Evolutionary conservation across 148 eudicot genomes (phyloP).

Genomic region (Oxyria digyna): DNA sequence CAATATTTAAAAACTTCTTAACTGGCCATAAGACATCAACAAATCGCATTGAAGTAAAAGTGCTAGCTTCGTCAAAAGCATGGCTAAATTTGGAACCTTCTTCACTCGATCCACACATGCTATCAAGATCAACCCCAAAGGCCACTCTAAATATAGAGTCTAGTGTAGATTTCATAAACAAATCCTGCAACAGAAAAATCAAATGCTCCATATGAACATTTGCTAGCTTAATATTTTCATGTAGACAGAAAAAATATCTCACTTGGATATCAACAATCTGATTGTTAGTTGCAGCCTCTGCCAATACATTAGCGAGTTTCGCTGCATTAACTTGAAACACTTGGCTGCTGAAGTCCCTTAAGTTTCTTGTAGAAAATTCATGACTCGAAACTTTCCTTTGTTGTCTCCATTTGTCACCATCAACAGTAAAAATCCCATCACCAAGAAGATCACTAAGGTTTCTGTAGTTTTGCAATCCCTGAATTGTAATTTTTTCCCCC

Average conservation of each 20-base stretch:
- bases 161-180: constrained; percentile 65
- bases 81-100: constrained; percentile 38
- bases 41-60: constrained; percentile 31
- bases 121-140: constrained; percentile 60
- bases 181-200: constrained; percentile 28
- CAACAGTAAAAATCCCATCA: constrained; percentile 69
- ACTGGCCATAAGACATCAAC: constrained; percentile 52
- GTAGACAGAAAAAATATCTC: constrained; percentile 9
- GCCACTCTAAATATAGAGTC: constrained; percentile 66
- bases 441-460: constrained; percentile 47
- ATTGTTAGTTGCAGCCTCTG: constrained; percentile 32
- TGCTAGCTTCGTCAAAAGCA: constrained; percentile 70
- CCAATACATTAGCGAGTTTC: constrained; percentile 43
- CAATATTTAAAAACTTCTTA: constrained; percentile 49
- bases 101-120: constrained; percentile 48
- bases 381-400: constrained; percentile 66
- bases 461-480: constrained; percentile 38
- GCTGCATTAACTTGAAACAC: constrained; percentile 39
- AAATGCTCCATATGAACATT: not conserved
- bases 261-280: constrained; percentile 51
- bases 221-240: not conserved
- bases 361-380: constrained; percentile 51
- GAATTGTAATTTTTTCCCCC: constrained; percentile 5
- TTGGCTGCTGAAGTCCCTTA: constrained; percentile 54
- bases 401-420: constrained; percentile 61